phyloP scores from a whole-genome alignment of 805 yeast genomes.

The Yamadazyma sp. region DNA sequence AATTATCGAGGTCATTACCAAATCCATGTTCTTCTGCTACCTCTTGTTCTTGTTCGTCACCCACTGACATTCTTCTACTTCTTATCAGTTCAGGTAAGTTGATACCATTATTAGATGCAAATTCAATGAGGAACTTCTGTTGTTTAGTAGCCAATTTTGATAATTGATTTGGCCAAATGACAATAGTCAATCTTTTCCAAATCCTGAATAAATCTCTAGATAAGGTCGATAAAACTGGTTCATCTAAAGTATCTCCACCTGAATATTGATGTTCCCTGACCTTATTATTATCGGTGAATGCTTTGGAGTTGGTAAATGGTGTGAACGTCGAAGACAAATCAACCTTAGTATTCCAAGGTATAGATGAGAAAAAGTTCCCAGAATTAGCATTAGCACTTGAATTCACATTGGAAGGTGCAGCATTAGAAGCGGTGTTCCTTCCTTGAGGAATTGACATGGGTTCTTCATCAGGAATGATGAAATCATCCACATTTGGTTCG shows the following conservation, averaged over 20 bases:
- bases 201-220: slow-evolving; percentile 36
- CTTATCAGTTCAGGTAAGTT: slow-evolving; percentile 32
- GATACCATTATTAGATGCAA: slow-evolving; percentile 36
- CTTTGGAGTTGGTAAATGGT: slow-evolving; percentile 23
- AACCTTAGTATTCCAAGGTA: slow-evolving; percentile 17
- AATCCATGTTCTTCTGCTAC: slow-evolving; percentile 27
- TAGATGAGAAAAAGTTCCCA: slow-evolving; percentile 1
- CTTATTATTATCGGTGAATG: slow-evolving; percentile 20
- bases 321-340: slow-evolving; percentile 35
- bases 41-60: slow-evolving; percentile 26
- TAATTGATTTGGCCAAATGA: slow-evolving; percentile 45
- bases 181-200: slow-evolving; percentile 33
- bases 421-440: too few species aligned
- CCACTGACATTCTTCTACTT: slow-evolving; percentile 25
- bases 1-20: slow-evolving; percentile 12
- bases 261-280: slow-evolving; percentile 50
- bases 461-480: slow-evolving; percentile 38
- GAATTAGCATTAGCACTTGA: slow-evolving; percentile 5
- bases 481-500: slow-evolving; percentile 24
- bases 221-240: slow-evolving; percentile 60
- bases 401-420: neutral
- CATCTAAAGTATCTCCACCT: slow-evolving; percentile 73
- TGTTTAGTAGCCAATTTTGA: slow-evolving; percentile 33
- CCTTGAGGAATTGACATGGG: neutral
- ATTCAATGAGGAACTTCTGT: slow-evolving; percentile 29